phyloP scores from a whole-genome alignment of 202 grass and related monocot genomes.

The Setaria italica region DNA sequence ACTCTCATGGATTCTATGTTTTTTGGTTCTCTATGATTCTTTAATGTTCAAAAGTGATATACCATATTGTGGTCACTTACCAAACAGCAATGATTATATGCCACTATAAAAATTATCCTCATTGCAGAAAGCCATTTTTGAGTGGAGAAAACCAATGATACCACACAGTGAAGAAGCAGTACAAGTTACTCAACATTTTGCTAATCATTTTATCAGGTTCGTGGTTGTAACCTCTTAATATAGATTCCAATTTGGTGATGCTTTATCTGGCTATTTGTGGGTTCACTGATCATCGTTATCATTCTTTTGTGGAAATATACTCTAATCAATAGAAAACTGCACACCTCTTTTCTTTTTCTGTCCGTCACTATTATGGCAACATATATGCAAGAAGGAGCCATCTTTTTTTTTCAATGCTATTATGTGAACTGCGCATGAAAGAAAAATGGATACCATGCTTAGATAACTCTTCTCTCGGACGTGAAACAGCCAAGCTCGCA shows the following conservation, averaged over 20 bases:
- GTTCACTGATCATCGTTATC: not conserved
- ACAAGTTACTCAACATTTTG: constrained; percentile 75
- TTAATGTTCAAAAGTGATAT: not conserved
- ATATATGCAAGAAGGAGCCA: not conserved
- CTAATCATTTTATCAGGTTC: constrained; percentile 95
- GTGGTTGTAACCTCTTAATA: not conserved
- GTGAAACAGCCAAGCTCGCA: constrained; percentile 78
- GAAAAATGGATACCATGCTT: not conserved
- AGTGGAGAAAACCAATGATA: constrained; percentile 78
- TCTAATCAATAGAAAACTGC: not conserved
- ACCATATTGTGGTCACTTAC: not conserved
- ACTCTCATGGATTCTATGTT: not conserved
- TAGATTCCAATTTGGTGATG: constrained; percentile 7
- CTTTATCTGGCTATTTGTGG: constrained; percentile 1
- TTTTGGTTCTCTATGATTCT: not conserved
- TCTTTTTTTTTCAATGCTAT: not conserved
- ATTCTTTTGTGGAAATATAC: constrained; percentile 19
- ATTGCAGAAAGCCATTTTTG: constrained; percentile 92
- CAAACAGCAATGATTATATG: constrained; percentile 9
- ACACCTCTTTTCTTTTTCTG: not conserved
- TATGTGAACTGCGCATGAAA: not conserved
- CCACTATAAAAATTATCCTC: constrained; percentile 9
- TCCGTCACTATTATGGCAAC: not conserved
- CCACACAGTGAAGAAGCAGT: constrained; percentile 87
- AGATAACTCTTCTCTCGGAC: not conserved